These are phyloP conservation scores for Lophiotrema nucula DNA, from an alignment of 495 filamentous ascomycete genomes.

Conservation along the genomic window DNA sequence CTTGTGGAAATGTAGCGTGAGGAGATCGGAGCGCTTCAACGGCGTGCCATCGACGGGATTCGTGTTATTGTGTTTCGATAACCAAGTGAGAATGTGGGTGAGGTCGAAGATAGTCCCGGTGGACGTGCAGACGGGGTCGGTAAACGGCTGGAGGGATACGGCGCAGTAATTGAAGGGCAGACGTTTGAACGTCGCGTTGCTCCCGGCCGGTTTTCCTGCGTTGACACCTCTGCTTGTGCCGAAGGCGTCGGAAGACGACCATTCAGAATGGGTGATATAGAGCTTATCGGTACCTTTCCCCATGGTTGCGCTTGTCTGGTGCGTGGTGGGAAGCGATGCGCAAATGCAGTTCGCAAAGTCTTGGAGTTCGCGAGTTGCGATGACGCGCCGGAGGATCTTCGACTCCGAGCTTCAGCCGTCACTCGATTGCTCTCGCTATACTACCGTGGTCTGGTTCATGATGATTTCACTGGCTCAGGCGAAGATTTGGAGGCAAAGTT, in stretches of 20 bases:
- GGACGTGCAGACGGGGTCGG: conserved; percentile 46
- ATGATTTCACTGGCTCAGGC: too few species aligned
- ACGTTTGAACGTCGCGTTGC: conserved; percentile 71
- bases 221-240: conserved; percentile 25
- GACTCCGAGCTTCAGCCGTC: too few species aligned
- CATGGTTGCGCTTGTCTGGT: conserved; percentile 8
- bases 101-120: conserved; percentile 45
- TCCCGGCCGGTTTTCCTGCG: conserved; percentile 41
- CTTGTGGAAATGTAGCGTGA: conserved; percentile 86
- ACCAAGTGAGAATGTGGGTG: conserved; percentile 64
- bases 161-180: conserved; percentile 99
- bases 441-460: too few species aligned
- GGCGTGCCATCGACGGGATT: conserved; percentile 84
- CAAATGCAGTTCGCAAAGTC: background rate
- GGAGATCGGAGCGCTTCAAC: conserved; percentile 75
- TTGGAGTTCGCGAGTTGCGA: background rate
- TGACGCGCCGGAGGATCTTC: conserved; percentile 9
- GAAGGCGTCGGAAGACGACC: conserved; percentile 31
- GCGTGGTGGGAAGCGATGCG: background rate
- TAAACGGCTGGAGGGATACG: conserved; percentile 81
- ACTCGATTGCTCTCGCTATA: too few species aligned
- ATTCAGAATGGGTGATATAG: conserved; percentile 38
- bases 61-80: conserved; percentile 78
- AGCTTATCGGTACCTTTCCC: conserved; percentile 37
- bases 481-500: too few species aligned